Evolutionary conservation across 495 filamentous ascomycete species (phyloP), one percentile per base, ranked within the genome.

Genomic region (Acidiella bohemica): DNA sequence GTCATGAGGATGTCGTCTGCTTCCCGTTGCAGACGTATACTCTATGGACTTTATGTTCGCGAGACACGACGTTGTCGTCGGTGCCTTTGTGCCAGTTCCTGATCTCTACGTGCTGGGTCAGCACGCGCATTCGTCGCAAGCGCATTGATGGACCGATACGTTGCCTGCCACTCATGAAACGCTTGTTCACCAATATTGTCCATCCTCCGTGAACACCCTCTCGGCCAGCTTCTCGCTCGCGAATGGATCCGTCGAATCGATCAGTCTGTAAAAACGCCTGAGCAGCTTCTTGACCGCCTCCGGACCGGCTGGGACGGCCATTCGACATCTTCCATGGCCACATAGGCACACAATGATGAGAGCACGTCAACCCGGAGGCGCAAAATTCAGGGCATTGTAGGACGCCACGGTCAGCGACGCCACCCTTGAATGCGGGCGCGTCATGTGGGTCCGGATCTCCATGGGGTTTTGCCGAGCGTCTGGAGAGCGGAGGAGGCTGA

Each of bases 291-390:
- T 42, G 29, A 42, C 36, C 16, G 30, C 14, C 17, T 42, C n/a
- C 13, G 40, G 17, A 14, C 20, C 13, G 21, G 32, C 24, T 42
- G 30, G n/a, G 30, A 25, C 2, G 40, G 40, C 40, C 40, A 42
- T 28, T 42, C 40, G 3, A 19, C 40, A 20, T 23, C 24, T 12
- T 42, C 40, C 40, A 42, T 42, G n/a, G n/a, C n/a, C n/a, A n/a
- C n/a, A n/a, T n/a, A n/a, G n/a, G n/a, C n/a, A n/a, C n/a, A n/a
- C n/a, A n/a, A n/a, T n/a, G n/a, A n/a, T n/a, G n/a, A n/a, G n/a
- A n/a, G n/a, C n/a, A n/a, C n/a, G n/a, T n/a, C n/a, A n/a, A n/a
- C n/a, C n/a, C n/a, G n/a, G n/a, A n/a, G n/a, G n/a, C n/a, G n/a
- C n/a, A n/a, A n/a, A n/a, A n/a, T n/a, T n/a, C n/a, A n/a, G n/a